Evolutionary conservation across 1,284 basidiomycete genomes (phyloP).

Genomic region (Ganoderma leucocontextum): DNA sequence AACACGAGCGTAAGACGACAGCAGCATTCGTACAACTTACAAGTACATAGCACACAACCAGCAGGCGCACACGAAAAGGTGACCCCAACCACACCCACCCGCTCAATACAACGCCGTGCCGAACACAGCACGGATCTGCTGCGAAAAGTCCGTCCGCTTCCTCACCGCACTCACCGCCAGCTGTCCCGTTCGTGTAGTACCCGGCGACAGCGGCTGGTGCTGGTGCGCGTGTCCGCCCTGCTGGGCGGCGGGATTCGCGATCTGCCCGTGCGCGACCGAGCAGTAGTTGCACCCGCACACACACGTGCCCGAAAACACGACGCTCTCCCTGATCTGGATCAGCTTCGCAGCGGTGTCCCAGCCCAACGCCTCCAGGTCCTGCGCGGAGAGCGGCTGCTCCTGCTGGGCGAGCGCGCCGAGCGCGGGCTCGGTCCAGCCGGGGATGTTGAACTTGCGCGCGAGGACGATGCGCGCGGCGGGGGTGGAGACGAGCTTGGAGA

Average conservation of each 20-base stretch:
- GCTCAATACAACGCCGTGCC: slow-evolving; percentile 19
- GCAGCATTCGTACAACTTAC: too few species aligned
- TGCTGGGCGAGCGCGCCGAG: slow-evolving; percentile 24
- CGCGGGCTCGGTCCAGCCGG: slow-evolving; percentile 29
- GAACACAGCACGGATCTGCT: slow-evolving; percentile 27
- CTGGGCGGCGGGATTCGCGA: background rate
- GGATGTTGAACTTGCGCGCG: slow-evolving; percentile 24
- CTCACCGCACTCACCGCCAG: slow-evolving; percentile 14
- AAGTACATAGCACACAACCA: too few species aligned
- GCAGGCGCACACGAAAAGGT: too few species aligned
- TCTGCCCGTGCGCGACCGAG: slow-evolving; percentile 16
- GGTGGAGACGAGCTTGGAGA: slow-evolving; percentile 17
- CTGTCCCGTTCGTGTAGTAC: background rate
- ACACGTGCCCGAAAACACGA: slow-evolving; percentile 17
- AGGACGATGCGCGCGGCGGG: slow-evolving; percentile 26
- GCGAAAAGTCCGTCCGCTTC: slow-evolving; percentile 18
- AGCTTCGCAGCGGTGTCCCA: slow-evolving; percentile 28
- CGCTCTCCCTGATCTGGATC: slow-evolving; percentile 24
- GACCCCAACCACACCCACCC: background rate
- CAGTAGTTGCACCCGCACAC: slow-evolving; percentile 30
- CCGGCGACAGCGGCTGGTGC: background rate
- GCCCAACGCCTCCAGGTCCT: slow-evolving; percentile 25
- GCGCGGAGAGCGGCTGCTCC: slow-evolving; percentile 18
- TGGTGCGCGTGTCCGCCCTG: background rate
- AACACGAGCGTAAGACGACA: too few species aligned